These are phyloP conservation scores for Phyllosticta ampelicida DNA, from an alignment of 2,329 filamentous ascomycete species.

Conservation along the genomic window DNA sequence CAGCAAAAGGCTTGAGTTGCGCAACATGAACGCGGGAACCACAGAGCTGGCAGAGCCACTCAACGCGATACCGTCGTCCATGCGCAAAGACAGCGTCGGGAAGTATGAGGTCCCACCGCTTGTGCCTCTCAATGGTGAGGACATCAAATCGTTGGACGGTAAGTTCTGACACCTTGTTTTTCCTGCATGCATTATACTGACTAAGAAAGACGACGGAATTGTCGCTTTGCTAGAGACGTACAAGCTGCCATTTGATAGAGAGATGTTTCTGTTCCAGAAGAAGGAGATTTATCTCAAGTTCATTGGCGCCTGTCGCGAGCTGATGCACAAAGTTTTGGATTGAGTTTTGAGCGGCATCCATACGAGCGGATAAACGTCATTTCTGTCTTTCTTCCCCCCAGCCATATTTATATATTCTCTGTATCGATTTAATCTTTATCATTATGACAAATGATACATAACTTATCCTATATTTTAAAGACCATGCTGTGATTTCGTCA, in stretches of 20 bases:
- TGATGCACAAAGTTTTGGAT: constrained; percentile 20
- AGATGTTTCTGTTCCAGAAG: constrained; percentile 19
- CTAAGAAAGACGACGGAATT: not conserved
- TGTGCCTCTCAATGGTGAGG: not conserved
- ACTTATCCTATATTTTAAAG: too few species aligned
- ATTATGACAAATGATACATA: too few species aligned
- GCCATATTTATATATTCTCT: too few species aligned
- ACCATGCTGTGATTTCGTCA: too few species aligned
- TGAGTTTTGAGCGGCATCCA: not conserved
- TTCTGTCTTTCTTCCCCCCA: too few species aligned
- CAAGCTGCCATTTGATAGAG: constrained; percentile 16
- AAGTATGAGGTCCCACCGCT: not conserved
- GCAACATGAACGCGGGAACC: not conserved
- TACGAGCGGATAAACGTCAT: too few species aligned
- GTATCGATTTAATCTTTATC: too few species aligned
- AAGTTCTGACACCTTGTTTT: not conserved
- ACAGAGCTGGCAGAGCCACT: not conserved
- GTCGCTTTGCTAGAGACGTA: constrained; percentile 15
- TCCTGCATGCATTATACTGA: not conserved
- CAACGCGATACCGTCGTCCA: not conserved
- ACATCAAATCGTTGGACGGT: not conserved
- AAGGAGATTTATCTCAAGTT: constrained; percentile 18
- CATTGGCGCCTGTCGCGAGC: constrained; percentile 16
- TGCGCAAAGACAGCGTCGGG: not conserved
- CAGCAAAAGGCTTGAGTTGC: constrained; percentile 1